phyloP scores from a whole-genome alignment of 139 green algal species.

The Astrephomene gubernaculifera region DNA sequence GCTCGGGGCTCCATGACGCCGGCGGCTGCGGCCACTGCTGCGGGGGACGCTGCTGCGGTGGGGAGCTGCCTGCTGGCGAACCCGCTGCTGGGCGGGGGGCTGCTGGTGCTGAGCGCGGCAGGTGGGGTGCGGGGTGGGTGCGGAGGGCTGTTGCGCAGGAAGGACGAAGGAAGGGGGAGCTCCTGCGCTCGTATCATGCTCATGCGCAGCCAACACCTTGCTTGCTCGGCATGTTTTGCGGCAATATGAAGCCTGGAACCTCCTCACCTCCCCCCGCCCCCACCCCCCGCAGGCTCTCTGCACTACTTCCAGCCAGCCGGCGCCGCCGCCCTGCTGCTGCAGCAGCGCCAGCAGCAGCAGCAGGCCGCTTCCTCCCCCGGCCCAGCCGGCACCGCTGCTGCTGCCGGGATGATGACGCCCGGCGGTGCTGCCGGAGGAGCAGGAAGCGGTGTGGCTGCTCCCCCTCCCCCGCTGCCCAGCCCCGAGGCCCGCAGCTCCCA shows the following conservation, averaged over 20 bases:
- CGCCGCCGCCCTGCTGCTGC: background rate
- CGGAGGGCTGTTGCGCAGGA: background rate
- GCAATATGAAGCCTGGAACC: no score
- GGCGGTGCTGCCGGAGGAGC: no score
- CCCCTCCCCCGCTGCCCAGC: no score
- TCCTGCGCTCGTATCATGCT: no score
- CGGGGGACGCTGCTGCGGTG: background rate
- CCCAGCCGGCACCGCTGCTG: background rate
- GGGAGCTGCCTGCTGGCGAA: conserved; percentile 22
- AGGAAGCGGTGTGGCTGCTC: no score
- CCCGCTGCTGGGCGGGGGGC: conserved; percentile 20
- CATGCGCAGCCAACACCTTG: no score
- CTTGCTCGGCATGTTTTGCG: no score
- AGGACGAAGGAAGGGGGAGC: no score
- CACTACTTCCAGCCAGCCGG: conserved; percentile 36
- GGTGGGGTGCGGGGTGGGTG: background rate
- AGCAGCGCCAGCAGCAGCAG: conserved; percentile 13
- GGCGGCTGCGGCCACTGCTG: background rate
- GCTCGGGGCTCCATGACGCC: background rate
- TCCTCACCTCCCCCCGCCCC: no score
- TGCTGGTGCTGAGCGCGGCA: conserved; percentile 16
- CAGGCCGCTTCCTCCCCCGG: background rate
- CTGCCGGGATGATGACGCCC: no score
- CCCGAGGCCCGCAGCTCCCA: conserved; percentile 7
- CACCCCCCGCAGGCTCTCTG: background rate